phyloP scores from a whole-genome alignment of 306 rosid species.

The Cucumis melo region DNA sequence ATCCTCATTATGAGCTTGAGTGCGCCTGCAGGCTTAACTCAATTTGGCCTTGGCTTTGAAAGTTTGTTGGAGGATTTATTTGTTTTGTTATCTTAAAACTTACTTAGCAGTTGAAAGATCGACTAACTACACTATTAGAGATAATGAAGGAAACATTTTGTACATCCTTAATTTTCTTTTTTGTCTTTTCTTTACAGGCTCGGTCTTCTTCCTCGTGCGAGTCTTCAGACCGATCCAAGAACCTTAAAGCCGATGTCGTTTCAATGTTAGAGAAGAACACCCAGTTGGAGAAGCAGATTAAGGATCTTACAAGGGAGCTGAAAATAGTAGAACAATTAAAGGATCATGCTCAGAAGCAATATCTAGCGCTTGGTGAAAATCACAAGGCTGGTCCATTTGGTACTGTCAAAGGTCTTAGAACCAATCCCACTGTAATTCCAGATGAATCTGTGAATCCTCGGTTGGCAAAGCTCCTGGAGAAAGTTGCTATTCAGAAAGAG shows the following conservation, averaged over 20 bases:
- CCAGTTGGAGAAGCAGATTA: slow-evolving; percentile 36
- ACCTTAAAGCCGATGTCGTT: slow-evolving; percentile 34
- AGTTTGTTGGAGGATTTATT: neutral
- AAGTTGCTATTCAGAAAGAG: slow-evolving; percentile 55
- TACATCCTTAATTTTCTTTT: neutral
- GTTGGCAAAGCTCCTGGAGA: slow-evolving; percentile 52
- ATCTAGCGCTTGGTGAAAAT: slow-evolving; percentile 41
- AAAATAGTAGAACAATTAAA: slow-evolving; percentile 55
- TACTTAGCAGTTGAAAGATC: neutral
- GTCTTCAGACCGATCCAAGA: slow-evolving; percentile 30
- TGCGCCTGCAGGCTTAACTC: neutral
- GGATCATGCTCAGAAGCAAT: slow-evolving; percentile 52
- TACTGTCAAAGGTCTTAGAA: slow-evolving; percentile 68
- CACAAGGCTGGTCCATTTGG: slow-evolving; percentile 79
- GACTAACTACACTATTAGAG: neutral
- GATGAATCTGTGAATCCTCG: slow-evolving; percentile 73
- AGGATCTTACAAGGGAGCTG: slow-evolving; percentile 36
- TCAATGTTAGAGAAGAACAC: slow-evolving; percentile 35
- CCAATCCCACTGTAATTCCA: slow-evolving; percentile 58
- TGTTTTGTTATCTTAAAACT: neutral
- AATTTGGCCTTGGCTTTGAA: neutral
- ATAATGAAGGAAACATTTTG: neutral
- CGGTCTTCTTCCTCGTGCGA: slow-evolving; percentile 34
- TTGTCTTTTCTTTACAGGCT: slow-evolving; percentile 21
- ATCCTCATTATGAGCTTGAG: neutral